Percentiles rank a stretch among this genome's conserved stretches.
These are phyloP conservation scores for Margaritispora aquatica DNA, from an alignment of 495 filamentous ascomycete genomes.

Conservation along the genomic window DNA sequence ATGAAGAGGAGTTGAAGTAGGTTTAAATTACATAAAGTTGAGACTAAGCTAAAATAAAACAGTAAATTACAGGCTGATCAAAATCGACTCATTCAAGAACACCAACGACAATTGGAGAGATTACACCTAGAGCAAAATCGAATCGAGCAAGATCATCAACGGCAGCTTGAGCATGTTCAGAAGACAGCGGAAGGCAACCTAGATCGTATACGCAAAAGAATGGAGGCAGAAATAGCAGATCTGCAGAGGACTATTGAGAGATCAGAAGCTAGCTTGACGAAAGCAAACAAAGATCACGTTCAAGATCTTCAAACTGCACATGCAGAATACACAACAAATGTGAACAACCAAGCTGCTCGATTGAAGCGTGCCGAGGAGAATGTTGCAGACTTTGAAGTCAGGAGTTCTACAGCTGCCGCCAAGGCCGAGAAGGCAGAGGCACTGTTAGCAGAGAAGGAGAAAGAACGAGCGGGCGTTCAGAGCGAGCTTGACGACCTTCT, in stretches of 20 bases:
- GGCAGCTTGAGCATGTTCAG: constrained; percentile 29
- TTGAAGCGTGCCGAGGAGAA: constrained; percentile 27
- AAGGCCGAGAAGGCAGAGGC: constrained; percentile 25
- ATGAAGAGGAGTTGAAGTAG: constrained; percentile 43
- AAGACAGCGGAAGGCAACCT: constrained; percentile 35
- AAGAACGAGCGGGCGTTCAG: constrained; percentile 57
- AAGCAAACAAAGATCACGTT: constrained; percentile 40
- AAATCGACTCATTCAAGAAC: constrained; percentile 9
- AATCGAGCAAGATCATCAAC: constrained; percentile 13
- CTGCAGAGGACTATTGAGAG: constrained; percentile 12
- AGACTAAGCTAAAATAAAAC: constrained; percentile 7
- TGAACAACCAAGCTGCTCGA: constrained; percentile 37
- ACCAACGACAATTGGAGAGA: constrained; percentile 23
- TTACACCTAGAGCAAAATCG: constrained; percentile 36
- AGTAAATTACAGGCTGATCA: constrained; percentile 41
- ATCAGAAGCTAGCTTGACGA: constrained; percentile 21
- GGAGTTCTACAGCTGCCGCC: constrained; percentile 25
- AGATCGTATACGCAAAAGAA: constrained; percentile 31
- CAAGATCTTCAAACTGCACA: constrained; percentile 54
- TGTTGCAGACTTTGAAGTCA: constrained; percentile 17
- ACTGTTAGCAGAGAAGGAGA: constrained; percentile 49
- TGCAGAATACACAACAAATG: constrained; percentile 45
- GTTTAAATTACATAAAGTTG: not conserved
- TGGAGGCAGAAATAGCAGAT: constrained; percentile 24
- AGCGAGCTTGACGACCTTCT: constrained; percentile 75